A percentile compares a stretch with the other conserved stretches of the same genome.
Evolutionary conservation across 1,284 basidiomycete genomes (phyloP).

Genomic region (Phellopilus nigrolimitatus): DNA sequence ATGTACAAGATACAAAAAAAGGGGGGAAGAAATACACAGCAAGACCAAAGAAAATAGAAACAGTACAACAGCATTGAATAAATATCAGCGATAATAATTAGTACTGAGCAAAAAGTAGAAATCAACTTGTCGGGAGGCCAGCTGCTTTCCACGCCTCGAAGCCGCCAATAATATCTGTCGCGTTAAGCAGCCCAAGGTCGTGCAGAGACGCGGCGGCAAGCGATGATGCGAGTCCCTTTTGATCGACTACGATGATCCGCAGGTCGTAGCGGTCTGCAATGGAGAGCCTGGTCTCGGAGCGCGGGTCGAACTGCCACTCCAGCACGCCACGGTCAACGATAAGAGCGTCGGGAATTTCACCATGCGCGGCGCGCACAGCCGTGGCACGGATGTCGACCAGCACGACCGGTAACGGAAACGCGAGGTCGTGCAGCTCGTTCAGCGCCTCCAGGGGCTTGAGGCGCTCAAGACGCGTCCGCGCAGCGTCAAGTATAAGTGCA

Average conservation of each 20-base stretch:
- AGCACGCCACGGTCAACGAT: constrained; percentile 67
- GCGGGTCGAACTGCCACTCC: constrained; percentile 71
- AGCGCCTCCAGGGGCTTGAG: constrained; percentile 56
- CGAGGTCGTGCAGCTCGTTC: constrained; percentile 49
- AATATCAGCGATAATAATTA: background rate
- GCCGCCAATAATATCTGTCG: constrained; percentile 72
- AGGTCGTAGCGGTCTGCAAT: constrained; percentile 70
- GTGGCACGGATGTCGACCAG: constrained; percentile 71
- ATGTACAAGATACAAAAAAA: background rate
- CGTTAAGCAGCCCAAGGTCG: constrained; percentile 61
- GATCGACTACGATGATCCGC: constrained; percentile 63
- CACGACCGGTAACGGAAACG: constrained; percentile 53
- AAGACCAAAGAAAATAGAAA: no score
- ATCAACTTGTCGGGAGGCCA: constrained; percentile 40
- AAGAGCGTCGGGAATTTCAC: constrained; percentile 57
- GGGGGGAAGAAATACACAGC: no score
- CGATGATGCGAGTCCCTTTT: constrained; percentile 65
- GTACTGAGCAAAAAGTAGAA: no score
- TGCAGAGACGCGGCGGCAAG: constrained; percentile 64
- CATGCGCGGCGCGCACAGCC: constrained; percentile 48
- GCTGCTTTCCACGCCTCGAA: constrained; percentile 64
- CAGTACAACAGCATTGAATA: background rate
- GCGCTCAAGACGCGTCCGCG: constrained; percentile 58
- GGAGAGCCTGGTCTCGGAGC: constrained; percentile 46
- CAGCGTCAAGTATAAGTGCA: constrained; percentile 47